Evolutionary conservation across 257 asterid species (phyloP), one percentile per base, ranked within the genome.

Genomic region (Gentiana dahurica): DNA sequence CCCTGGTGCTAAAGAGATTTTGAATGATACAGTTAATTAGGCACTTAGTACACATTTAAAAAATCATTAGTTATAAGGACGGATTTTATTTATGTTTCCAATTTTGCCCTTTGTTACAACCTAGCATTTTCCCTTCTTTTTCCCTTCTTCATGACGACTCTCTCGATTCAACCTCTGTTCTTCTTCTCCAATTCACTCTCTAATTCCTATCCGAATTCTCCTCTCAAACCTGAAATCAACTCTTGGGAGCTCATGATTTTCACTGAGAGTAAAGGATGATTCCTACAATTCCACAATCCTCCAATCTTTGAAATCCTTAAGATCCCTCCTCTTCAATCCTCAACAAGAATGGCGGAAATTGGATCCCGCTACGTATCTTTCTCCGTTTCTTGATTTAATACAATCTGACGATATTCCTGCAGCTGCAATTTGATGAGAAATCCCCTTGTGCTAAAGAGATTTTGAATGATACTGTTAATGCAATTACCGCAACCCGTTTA

Each of bases 331-430:
- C 50, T 91, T 87, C 83, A 87, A 81, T 56, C 94, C 92, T 2
- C 86, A 68, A 4, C 92, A 85, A 47, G 87, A 85, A 75, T 91
- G 96, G 98, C 76, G 86, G 3, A 65, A 39, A 24, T 55, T 88
- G 4, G 93, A 85, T 35, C 98, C 98, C 0, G 65, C 87, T 0
- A 60, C 75, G 2, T 91, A 91, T 62, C 59, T 91, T 35, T 70
- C 79, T 3, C 95, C 98, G 1, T 91, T 91, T 47, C 90, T 91
- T 2, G 96, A 91, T 6, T 94, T 87, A 10, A 59, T 87, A 35
- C 96, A 87, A 60, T 77, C 91, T 37, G 95, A 79, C 44, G 96
- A 87, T 51, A 72, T 87, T 41, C 98, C 96, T 0, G 84, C 94
- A 1, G 64, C 80, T 0, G 95, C 96, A 56, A 91, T 91, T 87